These are phyloP conservation scores for Suillus spraguei DNA, from an alignment of 768 basidiomycete genomes.

Conservation along the genomic window DNA sequence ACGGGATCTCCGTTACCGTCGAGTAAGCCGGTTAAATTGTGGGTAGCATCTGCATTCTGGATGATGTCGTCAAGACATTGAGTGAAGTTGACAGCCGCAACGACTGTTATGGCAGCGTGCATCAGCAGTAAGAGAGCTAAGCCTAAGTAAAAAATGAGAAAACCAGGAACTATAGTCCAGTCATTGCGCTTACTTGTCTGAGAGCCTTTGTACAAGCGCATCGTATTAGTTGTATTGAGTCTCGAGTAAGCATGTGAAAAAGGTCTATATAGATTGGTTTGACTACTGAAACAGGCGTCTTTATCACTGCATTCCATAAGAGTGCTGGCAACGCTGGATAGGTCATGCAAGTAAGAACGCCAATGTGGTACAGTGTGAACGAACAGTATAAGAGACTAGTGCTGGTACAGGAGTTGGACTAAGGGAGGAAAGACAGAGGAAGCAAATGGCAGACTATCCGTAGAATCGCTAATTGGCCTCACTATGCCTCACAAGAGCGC, in stretches of 20 bases:
- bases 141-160: background rate
- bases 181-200: background rate
- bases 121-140: background rate
- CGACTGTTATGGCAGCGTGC: background rate
- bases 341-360: no score
- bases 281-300: no score
- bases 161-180: background rate
- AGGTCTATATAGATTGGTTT: no score
- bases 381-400: no score
- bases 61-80: background rate
- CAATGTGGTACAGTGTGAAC: no score
- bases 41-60: background rate
- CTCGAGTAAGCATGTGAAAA: no score
- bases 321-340: no score
- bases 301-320: no score
- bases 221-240: background rate
- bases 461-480: background rate
- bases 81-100: background rate
- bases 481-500: no score
- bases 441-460: no score
- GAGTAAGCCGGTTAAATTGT: background rate
- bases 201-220: background rate
- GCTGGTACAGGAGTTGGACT: no score
- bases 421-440: no score
- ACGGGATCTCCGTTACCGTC: background rate